Percentiles rank a stretch among this genome's conserved stretches.
Evolutionary conservation across 495 filamentous ascomycete species (phyloP).

Genomic region (Cetradonia linearis): DNA sequence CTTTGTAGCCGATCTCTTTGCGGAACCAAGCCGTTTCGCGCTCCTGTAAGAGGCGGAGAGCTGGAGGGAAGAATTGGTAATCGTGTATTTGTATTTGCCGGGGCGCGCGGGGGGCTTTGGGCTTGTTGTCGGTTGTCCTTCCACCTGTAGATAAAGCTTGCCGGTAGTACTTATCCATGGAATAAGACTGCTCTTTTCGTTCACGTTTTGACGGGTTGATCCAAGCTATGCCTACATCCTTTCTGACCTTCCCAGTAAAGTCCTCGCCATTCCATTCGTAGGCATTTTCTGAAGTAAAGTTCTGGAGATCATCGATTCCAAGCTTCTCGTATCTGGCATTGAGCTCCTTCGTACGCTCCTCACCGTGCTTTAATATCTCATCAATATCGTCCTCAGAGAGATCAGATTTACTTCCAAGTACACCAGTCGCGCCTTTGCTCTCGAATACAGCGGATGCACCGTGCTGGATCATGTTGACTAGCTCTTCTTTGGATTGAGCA

Average conservation of each 20-base stretch:
- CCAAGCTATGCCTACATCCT: conserved; percentile 91
- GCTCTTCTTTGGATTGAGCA: conserved; percentile 85
- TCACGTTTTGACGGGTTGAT: conserved; percentile 98
- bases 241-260: conserved; percentile 78
- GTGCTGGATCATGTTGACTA: conserved; percentile 97
- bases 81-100: conserved; percentile 89
- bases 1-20: conserved; percentile 91
- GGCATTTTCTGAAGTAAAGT: conserved; percentile 90
- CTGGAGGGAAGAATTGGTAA: conserved; percentile 89
- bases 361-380: conserved; percentile 71
- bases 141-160: conserved; percentile 79
- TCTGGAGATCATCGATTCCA: conserved; percentile 96
- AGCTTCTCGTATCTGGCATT: conserved; percentile 93
- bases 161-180: conserved; percentile 98
- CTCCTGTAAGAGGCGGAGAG: conserved; percentile 81
- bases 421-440: conserved; percentile 48
- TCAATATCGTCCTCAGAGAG: conserved; percentile 85
- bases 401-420: conserved; percentile 46
- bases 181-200: conserved; percentile 95
- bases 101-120: conserved; percentile 88
- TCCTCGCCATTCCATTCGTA: conserved; percentile 99
- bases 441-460: conserved; percentile 91
- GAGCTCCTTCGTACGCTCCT: conserved; percentile 77
- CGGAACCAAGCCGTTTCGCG: conserved; percentile 92
- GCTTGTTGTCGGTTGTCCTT: conserved; percentile 77